These are phyloP conservation scores for Medicago truncatula DNA, from an alignment of 306 rosid genomes.

Conservation along the genomic window MtrunA17r5.0-ANR NC_053045.1:10068001-10068500, in stretches of 20 bases:
- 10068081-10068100: constrained; percentile 49
- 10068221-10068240: constrained; percentile 72
- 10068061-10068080: constrained; percentile 59
- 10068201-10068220: constrained; percentile 62
- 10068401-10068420: constrained; percentile 55
- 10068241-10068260: constrained; percentile 52
- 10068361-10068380: constrained; percentile 89
- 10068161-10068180: constrained; percentile 63
- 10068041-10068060: constrained; percentile 65
- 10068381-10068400: constrained; percentile 78
- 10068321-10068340: constrained; percentile 78
- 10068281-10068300: constrained; percentile 79
- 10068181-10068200: constrained; percentile 61
- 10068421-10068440: constrained; percentile 71
- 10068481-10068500: constrained; percentile 61
- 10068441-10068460: constrained; percentile 71
- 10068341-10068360: constrained; percentile 88
- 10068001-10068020: constrained; percentile 66
- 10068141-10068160: constrained; percentile 64
- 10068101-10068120: constrained; percentile 50
- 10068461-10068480: constrained; percentile 65
- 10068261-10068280: constrained; percentile 63
- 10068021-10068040: constrained; percentile 61
- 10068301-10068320: constrained; percentile 79
- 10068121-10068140: constrained; percentile 49